A percentile compares a stretch with the other conserved stretches of the same genome.
Evolutionary conservation across 805 yeast species (phyloP).

Genomic region (Cyberlindnera sargentensis): DNA sequence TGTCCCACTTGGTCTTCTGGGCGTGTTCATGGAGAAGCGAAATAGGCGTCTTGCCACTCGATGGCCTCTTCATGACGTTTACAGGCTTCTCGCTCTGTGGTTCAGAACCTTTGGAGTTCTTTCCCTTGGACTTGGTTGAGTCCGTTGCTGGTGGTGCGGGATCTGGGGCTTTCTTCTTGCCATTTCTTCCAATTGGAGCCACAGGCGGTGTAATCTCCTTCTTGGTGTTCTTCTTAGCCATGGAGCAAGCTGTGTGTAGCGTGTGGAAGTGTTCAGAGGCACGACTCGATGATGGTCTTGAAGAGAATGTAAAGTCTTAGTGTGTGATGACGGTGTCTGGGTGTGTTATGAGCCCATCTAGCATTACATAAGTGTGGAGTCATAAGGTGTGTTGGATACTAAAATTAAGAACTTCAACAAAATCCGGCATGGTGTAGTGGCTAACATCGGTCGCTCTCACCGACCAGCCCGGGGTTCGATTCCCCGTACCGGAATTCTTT

Average conservation of each 20-base stretch:
- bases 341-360: too few relatives aligned
- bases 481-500: constrained; percentile 25
- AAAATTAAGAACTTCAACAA: not conserved
- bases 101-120: constrained; percentile 2
- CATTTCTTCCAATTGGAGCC: not conserved
- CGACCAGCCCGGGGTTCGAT: constrained; percentile 29
- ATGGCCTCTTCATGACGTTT: constrained; percentile 18
- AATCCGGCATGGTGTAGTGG: constrained; percentile 28
- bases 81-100: constrained; percentile 7
- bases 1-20: constrained; percentile 85
- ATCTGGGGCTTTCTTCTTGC: constrained; percentile 3
- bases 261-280: too few relatives aligned
- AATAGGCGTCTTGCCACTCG: constrained; percentile 77
- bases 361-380: too few relatives aligned
- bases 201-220: not conserved
- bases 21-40: constrained; percentile 80
- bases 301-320: too few relatives aligned
- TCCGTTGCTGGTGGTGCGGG: constrained; percentile 10
- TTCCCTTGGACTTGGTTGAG: constrained; percentile 9
- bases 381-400: not conserved
- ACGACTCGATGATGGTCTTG: too few relatives aligned
- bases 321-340: too few relatives aligned
- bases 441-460: constrained; percentile 29
- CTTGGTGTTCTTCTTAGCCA: constrained; percentile 13
- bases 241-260: not conserved